Percentiles rank a stretch among this genome's conserved stretches.
These are phyloP conservation scores for Pichia paraexigua DNA, from an alignment of 805 yeast species.

Conservation along the genomic window DNA sequence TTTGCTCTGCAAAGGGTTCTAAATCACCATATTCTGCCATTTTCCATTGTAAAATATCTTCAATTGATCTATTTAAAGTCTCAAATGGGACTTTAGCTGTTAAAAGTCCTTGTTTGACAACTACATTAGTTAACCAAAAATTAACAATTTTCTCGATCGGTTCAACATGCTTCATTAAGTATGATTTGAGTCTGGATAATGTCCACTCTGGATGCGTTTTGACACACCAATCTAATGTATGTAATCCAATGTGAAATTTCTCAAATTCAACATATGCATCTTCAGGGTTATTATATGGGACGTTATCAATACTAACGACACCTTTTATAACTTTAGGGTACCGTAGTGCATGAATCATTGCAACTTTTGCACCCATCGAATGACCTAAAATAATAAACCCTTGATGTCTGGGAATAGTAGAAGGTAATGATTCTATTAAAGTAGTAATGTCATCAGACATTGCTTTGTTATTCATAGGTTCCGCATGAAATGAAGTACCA, in stretches of 20 bases:
- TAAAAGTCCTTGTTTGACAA: constrained; percentile 19
- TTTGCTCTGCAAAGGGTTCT: constrained; percentile 23
- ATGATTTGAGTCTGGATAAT: constrained; percentile 44
- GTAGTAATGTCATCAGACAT: constrained; percentile 75
- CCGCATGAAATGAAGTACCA: constrained; percentile 76
- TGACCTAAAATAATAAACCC: constrained; percentile 60
- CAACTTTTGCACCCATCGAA: constrained; percentile 92
- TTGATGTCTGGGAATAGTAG: constrained; percentile 10
- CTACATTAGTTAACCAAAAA: constrained; percentile 64
- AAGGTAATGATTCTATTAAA: constrained; percentile 30
- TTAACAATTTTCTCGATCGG: constrained; percentile 51
- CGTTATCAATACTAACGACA: constrained; percentile 70
- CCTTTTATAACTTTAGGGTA: constrained; percentile 50
- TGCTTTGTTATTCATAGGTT: constrained; percentile 61
- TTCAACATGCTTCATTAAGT: constrained; percentile 53
- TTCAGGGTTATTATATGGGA: constrained; percentile 57
- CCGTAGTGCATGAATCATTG: constrained; percentile 72
- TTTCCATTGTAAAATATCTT: constrained; percentile 52
- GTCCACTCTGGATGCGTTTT: constrained; percentile 29
- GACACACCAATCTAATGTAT: constrained; percentile 10
- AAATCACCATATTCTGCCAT: constrained; percentile 20
- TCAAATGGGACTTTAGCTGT: constrained; percentile 54
- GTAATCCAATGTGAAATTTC: constrained; percentile 21
- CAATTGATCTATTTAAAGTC: constrained; percentile 52
- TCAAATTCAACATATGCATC: constrained; percentile 23